Evolutionary conservation across 805 yeast genomes (phyloP).

Genomic region (Lachancea cidri): DNA sequence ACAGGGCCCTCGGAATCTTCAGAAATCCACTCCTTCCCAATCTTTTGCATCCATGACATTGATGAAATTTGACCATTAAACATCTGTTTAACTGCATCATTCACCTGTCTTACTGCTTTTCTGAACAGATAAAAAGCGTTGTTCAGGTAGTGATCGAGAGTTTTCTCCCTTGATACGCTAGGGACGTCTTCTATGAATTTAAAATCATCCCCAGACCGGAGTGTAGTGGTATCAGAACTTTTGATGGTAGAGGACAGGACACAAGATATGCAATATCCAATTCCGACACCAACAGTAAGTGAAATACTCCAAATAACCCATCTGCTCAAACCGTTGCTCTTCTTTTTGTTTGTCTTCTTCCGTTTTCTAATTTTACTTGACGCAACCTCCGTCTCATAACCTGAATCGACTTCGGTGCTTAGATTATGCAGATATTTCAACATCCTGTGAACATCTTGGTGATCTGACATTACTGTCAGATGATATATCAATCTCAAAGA

Average conservation of each 20-base stretch:
- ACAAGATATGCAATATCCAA: conserved; percentile 27
- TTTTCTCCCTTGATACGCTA: conserved; percentile 3
- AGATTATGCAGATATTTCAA: conserved; percentile 17
- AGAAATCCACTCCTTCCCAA: conserved; percentile 12
- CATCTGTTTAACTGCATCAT: conserved; percentile 16
- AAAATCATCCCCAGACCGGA: conserved; percentile 7
- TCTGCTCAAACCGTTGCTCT: conserved; percentile 6
- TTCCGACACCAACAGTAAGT: conserved; percentile 28
- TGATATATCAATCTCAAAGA: conserved; percentile 22
- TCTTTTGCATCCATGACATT: conserved; percentile 11
- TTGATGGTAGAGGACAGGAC: conserved; percentile 11
- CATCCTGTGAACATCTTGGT: conserved; percentile 19
- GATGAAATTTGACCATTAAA: conserved; percentile 12
- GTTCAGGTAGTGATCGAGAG: conserved; percentile 13
- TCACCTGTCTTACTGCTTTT: conserved; percentile 17
- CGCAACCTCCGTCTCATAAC: conserved; percentile 12
- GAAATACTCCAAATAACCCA: conserved; percentile 28
- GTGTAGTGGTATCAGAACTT: conserved; percentile 2
- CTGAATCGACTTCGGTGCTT: conserved; percentile 11
- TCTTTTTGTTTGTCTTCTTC: conserved; percentile 6
- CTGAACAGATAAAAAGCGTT: conserved; percentile 15
- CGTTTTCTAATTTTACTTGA: conserved; percentile 7
- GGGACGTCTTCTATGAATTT: conserved; percentile 13
- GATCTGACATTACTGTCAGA: conserved; percentile 21
- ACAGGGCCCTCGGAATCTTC: conserved; percentile 10